Conservation (phyloP, 441 rosid genomes). For the Brassica balearica region DNA sequence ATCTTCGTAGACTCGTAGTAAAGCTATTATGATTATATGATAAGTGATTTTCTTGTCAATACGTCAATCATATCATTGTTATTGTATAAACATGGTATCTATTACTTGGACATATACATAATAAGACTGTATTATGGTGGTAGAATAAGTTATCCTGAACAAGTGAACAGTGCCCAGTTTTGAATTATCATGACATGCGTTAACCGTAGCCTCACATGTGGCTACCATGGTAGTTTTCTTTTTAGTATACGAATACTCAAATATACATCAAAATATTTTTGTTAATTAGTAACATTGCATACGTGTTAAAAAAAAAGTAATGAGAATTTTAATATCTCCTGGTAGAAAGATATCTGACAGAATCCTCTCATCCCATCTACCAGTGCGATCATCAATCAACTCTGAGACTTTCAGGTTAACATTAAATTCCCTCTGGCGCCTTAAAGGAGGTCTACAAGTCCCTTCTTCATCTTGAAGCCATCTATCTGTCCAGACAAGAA, state of each 20-base stretch:
- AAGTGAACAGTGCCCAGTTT: not conserved
- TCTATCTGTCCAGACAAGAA: too few relatives aligned
- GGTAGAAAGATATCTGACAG: too few relatives aligned
- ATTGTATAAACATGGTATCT: not conserved
- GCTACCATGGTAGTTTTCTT: not conserved
- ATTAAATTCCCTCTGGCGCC: too few relatives aligned
- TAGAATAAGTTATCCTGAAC: not conserved
- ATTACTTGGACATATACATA: not conserved
- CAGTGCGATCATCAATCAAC: too few relatives aligned
- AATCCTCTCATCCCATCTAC: too few relatives aligned
- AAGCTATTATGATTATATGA: not conserved
- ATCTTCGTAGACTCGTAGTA: not conserved
- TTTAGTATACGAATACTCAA: not conserved
- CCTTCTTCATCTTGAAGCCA: too few relatives aligned
- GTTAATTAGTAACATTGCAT: not conserved
- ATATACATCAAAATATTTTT: not conserved
- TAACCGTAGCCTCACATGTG: not conserved
- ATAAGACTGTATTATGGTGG: not conserved
- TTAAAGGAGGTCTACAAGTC: too few relatives aligned
- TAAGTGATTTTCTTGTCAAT: not conserved
- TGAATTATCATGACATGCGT: not conserved
- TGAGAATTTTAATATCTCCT: too few relatives aligned
- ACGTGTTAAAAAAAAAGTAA: not conserved
- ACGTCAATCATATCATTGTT: not conserved
- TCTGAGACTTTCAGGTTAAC: too few relatives aligned